Conservation (phyloP, 257 asterid genomes). For the Verbena officinalis region DNA sequence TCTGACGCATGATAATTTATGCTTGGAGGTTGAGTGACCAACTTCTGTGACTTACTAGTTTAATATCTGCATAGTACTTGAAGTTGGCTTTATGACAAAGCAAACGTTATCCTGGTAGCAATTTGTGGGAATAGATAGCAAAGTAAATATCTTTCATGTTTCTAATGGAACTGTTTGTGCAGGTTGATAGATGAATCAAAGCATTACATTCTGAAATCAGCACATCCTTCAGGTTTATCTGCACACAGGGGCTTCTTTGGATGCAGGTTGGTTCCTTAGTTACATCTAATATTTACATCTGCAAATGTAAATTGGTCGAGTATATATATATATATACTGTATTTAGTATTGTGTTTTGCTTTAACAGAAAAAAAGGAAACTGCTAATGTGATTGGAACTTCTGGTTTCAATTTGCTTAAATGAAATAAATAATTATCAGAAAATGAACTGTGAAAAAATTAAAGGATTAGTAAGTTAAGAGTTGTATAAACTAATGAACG, state of each 20-base stretch:
- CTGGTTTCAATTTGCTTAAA: background rate
- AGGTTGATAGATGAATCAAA: conserved; percentile 86
- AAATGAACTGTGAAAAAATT: background rate
- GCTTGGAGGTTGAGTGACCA: background rate
- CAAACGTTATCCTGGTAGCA: background rate
- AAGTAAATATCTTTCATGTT: conserved; percentile 8
- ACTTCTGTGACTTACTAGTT: background rate
- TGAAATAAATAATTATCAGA: background rate
- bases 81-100: conserved; percentile 2
- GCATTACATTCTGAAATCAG: conserved; percentile 83
- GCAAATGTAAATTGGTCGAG: background rate
- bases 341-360: conserved; percentile 14
- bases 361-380: background rate
- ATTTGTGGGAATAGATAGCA: conserved; percentile 4
- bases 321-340: background rate
- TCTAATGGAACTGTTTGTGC: conserved; percentile 30
- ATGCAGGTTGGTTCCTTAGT: conserved; percentile 65
- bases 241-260: conserved; percentile 98
- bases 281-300: conserved; percentile 21
- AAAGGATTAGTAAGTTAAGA: background rate
- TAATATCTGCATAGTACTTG: conserved; percentile 9
- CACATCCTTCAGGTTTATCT: conserved; percentile 98
- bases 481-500: no score
- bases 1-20: background rate
- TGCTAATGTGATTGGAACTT: conserved; percentile 3